These are phyloP conservation scores for Claviceps africana DNA, from an alignment of 2,329 filamentous ascomycete genomes.

Conservation along the genomic window DNA sequence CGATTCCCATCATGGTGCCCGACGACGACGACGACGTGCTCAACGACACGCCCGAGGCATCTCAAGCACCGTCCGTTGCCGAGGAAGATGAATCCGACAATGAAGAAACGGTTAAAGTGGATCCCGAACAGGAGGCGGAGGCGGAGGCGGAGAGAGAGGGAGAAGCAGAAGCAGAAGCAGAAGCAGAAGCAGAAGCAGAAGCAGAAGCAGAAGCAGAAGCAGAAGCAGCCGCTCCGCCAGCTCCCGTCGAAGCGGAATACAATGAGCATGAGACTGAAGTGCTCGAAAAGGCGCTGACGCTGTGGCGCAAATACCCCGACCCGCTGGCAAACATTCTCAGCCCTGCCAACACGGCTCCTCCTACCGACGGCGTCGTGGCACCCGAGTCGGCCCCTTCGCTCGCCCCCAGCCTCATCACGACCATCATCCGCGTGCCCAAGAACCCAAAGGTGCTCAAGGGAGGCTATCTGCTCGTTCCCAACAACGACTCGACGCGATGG, in stretches of 20 bases:
- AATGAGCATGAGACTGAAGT: conserved; percentile 31
- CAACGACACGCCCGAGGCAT: conserved; percentile 41
- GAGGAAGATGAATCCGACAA: conserved; percentile 13
- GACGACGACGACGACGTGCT: conserved; percentile 44
- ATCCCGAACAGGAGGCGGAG: not conserved
- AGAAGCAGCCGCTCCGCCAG: not conserved
- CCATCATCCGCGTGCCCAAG: conserved; percentile 64
- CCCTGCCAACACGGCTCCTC: conserved; percentile 52
- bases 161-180: not conserved
- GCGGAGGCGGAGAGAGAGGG: not conserved
- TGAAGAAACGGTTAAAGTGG: not conserved
- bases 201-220: not conserved
- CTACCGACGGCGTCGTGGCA: conserved; percentile 44
- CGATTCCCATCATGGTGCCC: conserved; percentile 29
- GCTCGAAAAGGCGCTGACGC: conserved; percentile 41
- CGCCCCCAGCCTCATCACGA: conserved; percentile 56
- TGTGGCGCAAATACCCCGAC: conserved; percentile 51
- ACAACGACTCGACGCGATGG: conserved; percentile 72
- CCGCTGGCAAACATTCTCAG: conserved; percentile 41
- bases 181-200: not conserved
- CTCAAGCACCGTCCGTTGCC: conserved; percentile 26
- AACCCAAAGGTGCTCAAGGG: conserved; percentile 71
- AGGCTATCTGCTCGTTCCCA: conserved; percentile 76
- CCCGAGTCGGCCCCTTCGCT: conserved; percentile 34
- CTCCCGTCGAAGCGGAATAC: conserved; percentile 23